Evolutionary conservation across 225 moss, liverwort and hornwort genomes (phyloP), one percentile per base, ranked within the genome.

Genomic region (Marchantia paleacea): DNA sequence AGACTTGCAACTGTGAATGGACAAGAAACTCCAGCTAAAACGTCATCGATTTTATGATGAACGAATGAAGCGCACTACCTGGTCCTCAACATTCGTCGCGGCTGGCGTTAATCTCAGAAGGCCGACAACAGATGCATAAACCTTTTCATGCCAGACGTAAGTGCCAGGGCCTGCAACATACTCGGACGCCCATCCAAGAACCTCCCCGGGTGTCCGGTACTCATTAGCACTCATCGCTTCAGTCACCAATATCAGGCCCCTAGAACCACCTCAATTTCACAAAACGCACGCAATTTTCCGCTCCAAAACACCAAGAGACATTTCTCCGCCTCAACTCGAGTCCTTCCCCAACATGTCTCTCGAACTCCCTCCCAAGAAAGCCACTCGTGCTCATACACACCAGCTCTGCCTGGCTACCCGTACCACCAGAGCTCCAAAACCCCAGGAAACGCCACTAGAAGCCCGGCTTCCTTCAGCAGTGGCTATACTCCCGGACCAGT

Each of bases 121-220:
- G 49, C 97, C 97, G 13, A 95, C 92, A 77, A 99, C 90, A 31
- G 97, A 99, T 69, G 97, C 91, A 39, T 90, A 81, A 69, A 99
- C 89, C 77, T 95, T 89, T 14, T 91, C 86, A 69, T 89, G 81
- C 89, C 95, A 91, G 30, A 86, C 86, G 78, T 99, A 95, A 13
- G 93, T 95, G 73, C 97, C 97, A 29, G 85, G 47, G 8, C 95
- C 95, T n/a, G 94, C 85, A 12, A 75, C 55, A 75, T 84, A 95
- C 24, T 91, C 88, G 20, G 85, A 77, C 12, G 88, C 86, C 70
- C 91, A 87, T 1, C 95, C 97, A 22, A 95, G 88, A 10, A 94
- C 85, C 81, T 99, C 95, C 80, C 97, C 97, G 0, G 97, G 97
- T 51, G 95, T 94, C 10, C 83, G 73, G 29, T 87, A 87, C 73